These are phyloP conservation scores for Thraustochytrium striatum DNA, from an alignment of 352 stramenopile species.

Conservation along the genomic window DNA sequence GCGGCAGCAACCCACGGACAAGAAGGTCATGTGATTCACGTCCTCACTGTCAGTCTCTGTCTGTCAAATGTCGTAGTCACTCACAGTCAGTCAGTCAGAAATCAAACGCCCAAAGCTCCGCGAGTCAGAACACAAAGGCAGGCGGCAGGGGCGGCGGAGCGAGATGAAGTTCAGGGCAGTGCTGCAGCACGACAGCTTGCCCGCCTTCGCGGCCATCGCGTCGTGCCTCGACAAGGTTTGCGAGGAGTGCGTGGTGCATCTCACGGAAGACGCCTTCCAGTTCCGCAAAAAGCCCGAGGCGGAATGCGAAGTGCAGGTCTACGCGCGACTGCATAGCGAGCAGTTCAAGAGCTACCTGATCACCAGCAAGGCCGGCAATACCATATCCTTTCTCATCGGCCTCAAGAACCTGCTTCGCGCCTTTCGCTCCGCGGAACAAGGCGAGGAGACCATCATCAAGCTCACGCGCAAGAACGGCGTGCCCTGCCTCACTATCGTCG, in stretches of 20 bases:
- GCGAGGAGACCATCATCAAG: conserved; percentile 16
- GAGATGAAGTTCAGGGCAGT: not conserved
- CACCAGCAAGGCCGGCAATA: conserved; percentile 11
- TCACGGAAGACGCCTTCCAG: conserved; percentile 4
- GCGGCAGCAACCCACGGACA: too few relatives aligned
- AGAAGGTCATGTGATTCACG: too few relatives aligned
- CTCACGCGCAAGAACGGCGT: conserved; percentile 28
- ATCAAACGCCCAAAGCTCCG: too few relatives aligned
- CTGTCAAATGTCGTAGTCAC: too few relatives aligned
- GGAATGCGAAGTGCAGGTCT: conserved; percentile 10
- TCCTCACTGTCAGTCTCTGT: too few relatives aligned
- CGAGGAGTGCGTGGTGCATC: conserved; percentile 39
- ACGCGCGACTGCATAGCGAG: not conserved
- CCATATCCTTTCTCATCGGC: conserved; percentile 27
- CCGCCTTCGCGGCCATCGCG: not conserved
- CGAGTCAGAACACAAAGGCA: not conserved
- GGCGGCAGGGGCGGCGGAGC: not conserved
- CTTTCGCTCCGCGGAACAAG: conserved; percentile 33
- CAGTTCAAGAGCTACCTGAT: not conserved
- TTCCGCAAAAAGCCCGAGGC: conserved; percentile 27
- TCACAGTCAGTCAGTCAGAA: too few relatives aligned
- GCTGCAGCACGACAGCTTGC: not conserved
- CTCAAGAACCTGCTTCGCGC: conserved; percentile 13
- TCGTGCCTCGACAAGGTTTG: conserved; percentile 30
- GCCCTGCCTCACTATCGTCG: conserved; percentile 21